phyloP scores from a whole-genome alignment of 1,284 basidiomycete species.

The Ganoderma boninense region DNA sequence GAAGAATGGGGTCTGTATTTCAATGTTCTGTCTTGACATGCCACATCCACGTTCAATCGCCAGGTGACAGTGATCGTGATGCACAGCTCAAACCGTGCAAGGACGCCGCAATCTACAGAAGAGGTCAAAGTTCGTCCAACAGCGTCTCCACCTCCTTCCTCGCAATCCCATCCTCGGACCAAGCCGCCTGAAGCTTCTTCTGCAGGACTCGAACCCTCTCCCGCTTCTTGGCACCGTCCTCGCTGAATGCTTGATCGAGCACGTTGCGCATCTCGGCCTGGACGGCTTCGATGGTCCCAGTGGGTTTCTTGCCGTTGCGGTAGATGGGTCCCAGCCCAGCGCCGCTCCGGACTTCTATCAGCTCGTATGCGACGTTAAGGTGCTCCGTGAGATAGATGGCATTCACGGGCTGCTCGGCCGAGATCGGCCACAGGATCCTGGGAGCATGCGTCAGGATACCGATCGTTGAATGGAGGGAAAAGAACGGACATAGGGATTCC shows the following conservation, averaged over 20 bases:
- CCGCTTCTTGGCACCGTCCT: background rate
- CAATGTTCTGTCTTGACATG: background rate
- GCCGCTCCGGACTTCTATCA: slow-evolving; percentile 35
- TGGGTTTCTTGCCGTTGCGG: background rate
- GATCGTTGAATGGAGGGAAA: background rate
- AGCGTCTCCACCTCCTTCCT: background rate
- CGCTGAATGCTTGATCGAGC: background rate
- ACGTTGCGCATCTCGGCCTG: slow-evolving; percentile 2
- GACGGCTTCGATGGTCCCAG: background rate
- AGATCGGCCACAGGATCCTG: slow-evolving; percentile 38
- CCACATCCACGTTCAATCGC: background rate
- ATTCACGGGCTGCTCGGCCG: slow-evolving; percentile 34
- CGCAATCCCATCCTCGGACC: slow-evolving; percentile 4
- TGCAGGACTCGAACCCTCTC: background rate
- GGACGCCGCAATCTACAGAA: background rate
- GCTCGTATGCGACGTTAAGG: slow-evolving; percentile 35
- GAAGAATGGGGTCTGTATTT: background rate
- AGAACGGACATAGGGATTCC: slow-evolving; percentile 20
- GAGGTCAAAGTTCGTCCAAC: background rate
- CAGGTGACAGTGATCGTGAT: background rate
- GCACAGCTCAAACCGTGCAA: background rate
- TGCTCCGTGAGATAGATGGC: slow-evolving; percentile 28
- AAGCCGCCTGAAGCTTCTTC: background rate
- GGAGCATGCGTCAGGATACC: background rate
- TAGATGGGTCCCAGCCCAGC: slow-evolving; percentile 11